phyloP scores from a whole-genome alignment of 2,329 filamentous ascomycete species.

The Pyrenochaeta sp. region DNA sequence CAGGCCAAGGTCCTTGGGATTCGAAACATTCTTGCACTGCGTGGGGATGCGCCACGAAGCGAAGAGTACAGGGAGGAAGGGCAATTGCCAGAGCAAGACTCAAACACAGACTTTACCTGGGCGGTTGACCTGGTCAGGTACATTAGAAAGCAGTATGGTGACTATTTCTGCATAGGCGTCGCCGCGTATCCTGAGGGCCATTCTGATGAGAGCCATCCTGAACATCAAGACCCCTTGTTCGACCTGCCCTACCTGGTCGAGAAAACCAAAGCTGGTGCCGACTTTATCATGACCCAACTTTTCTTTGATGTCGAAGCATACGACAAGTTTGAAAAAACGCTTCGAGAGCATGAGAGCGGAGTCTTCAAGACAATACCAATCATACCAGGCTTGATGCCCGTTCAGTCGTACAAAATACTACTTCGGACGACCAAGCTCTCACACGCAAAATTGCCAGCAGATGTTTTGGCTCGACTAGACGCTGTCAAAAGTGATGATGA shows the following conservation, averaged over 20 bases:
- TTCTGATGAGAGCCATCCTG: constrained; percentile 87
- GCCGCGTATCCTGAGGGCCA: constrained; percentile 96
- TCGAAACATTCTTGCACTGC: constrained; percentile 88
- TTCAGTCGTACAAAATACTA: constrained; percentile 96
- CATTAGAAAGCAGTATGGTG: constrained; percentile 82
- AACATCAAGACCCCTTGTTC: constrained; percentile 68
- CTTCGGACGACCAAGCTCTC: constrained; percentile 93
- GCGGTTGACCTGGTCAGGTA: constrained; percentile 89
- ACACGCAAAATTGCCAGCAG: constrained; percentile 79
- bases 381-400: constrained; percentile 94
- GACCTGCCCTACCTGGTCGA: constrained; percentile 90
- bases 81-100: constrained; percentile 66
- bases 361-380: constrained; percentile 87
- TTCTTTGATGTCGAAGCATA: constrained; percentile 93
- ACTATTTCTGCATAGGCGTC: constrained; percentile 96
- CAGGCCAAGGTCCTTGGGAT: constrained; percentile 91
- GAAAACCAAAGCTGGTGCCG: constrained; percentile 88
- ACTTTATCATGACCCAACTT: constrained; percentile 98
- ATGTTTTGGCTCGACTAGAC: constrained; percentile 74
- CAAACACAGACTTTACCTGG: constrained; percentile 83
- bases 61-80: constrained; percentile 82
- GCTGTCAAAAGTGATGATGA: constrained; percentile 80
- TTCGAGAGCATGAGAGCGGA: constrained; percentile 83
- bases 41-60: constrained; percentile 88
- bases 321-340: constrained; percentile 74